Evolutionary conservation across 352 stramenopile genomes (phyloP).

Genomic region (Phytophthora rubi): DNA sequence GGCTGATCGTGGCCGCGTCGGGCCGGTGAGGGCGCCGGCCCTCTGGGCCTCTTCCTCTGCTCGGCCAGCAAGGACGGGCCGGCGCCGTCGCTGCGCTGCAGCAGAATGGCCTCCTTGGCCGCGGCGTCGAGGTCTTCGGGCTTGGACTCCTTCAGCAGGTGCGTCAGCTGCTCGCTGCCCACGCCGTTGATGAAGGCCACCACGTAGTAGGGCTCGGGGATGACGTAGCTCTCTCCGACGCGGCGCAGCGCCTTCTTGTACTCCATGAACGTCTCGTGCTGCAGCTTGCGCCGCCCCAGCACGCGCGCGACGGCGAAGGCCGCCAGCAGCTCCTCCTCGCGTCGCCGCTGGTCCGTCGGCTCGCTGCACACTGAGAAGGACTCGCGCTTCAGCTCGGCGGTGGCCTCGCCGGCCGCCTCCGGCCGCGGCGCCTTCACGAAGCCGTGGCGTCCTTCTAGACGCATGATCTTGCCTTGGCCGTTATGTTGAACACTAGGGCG

Average conservation of each 20-base stretch:
- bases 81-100: slow-evolving; percentile 33
- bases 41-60: slow-evolving; percentile 10
- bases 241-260: slow-evolving; percentile 30
- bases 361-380: slow-evolving; percentile 3
- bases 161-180: slow-evolving; percentile 18
- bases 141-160: slow-evolving; percentile 29
- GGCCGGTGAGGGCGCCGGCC: background rate
- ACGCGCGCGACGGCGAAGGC: slow-evolving; percentile 31
- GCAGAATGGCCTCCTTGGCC: slow-evolving; percentile 30
- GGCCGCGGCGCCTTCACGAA: slow-evolving; percentile 9
- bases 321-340: slow-evolving; percentile 27
- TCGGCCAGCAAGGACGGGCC: slow-evolving; percentile 11
- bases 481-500: slow-evolving; percentile 20
- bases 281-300: slow-evolving; percentile 25
- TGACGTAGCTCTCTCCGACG: slow-evolving; percentile 24
- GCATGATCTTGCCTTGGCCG: slow-evolving; percentile 15
- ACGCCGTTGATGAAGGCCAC: slow-evolving; percentile 38
- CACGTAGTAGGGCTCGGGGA: slow-evolving; percentile 33
- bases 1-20: slow-evolving; percentile 11
- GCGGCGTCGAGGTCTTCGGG: slow-evolving; percentile 24
- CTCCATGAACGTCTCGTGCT: slow-evolving; percentile 33
- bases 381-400: slow-evolving; percentile 30
- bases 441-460: slow-evolving; percentile 19
- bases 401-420: slow-evolving; percentile 18
- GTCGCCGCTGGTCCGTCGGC: slow-evolving; percentile 16